Percentiles rank a stretch among this genome's conserved stretches.
Conservation (phyloP, 352 stramenopile genomes). For the Paralagenidium karlingii region DNA sequence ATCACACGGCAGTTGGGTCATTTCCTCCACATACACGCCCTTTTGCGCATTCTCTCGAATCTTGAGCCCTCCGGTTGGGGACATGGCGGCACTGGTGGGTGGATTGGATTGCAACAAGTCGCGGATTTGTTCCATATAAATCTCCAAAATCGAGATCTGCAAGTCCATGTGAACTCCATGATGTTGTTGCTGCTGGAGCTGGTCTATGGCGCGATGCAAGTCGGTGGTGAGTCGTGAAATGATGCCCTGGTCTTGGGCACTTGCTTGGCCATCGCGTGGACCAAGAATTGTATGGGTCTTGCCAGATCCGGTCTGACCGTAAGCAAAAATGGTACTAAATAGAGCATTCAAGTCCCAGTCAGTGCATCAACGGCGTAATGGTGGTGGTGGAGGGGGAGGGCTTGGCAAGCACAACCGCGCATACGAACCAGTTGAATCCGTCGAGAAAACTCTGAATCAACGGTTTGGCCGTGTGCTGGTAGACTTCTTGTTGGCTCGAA, state of each 20-base stretch:
- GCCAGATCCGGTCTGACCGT: constrained; percentile 33
- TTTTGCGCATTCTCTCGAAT: constrained; percentile 56
- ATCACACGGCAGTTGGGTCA: constrained; percentile 31
- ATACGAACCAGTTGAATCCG: constrained; percentile 58
- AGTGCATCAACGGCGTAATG: background rate
- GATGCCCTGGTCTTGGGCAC: constrained; percentile 41
- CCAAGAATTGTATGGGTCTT: constrained; percentile 67
- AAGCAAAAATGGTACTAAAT: constrained; percentile 35
- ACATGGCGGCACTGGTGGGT: constrained; percentile 6
- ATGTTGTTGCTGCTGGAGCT: constrained; percentile 5
- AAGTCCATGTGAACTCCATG: constrained; percentile 24
- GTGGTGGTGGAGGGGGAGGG: background rate
- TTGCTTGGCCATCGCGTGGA: constrained; percentile 34
- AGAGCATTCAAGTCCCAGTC: too few relatives aligned
- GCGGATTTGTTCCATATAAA: constrained; percentile 83
- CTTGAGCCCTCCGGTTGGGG: constrained; percentile 29
- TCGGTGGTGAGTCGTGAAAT: constrained; percentile 47
- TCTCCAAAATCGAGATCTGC: constrained; percentile 69
- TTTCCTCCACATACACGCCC: constrained; percentile 68
- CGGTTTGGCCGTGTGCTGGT: constrained; percentile 47
- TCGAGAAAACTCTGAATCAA: constrained; percentile 53
- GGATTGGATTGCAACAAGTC: constrained; percentile 25
- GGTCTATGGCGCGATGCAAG: constrained; percentile 22
- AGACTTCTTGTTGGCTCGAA: constrained; percentile 53
- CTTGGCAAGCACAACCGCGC: background rate